These are phyloP conservation scores for Hypoxylon sp. DNA, from an alignment of 2,329 filamentous ascomycete genomes.

Conservation along the genomic window DNA sequence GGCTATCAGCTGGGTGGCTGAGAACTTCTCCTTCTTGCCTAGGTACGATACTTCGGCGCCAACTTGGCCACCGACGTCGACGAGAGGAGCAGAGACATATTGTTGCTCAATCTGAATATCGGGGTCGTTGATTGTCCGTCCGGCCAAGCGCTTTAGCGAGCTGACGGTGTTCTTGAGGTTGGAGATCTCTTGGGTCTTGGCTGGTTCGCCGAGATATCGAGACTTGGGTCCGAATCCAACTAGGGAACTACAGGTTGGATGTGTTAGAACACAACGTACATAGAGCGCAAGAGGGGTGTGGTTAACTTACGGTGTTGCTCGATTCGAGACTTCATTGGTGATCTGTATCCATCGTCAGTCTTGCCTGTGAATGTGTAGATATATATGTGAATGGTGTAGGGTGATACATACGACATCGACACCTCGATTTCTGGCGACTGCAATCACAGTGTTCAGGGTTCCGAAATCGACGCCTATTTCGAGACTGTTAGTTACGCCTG, in stretches of 20 bases:
- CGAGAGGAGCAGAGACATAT: conserved; percentile 86
- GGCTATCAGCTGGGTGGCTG: conserved; percentile 91
- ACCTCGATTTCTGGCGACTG: conserved; percentile 97
- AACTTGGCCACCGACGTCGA: conserved; percentile 93
- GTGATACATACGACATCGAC: conserved; percentile 91
- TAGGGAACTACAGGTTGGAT: conserved; percentile 75
- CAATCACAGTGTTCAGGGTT: conserved; percentile 96
- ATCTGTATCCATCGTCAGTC: conserved; percentile 71
- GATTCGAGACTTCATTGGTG: conserved; percentile 99
- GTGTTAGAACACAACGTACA: conserved; percentile 44
- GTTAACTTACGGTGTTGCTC: conserved; percentile 90
- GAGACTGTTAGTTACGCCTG: conserved; percentile 26
- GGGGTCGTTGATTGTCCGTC: conserved; percentile 88
- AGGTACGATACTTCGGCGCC: conserved; percentile 94
- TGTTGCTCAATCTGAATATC: conserved; percentile 95
- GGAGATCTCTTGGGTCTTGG: conserved; percentile 99
- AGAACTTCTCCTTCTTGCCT: conserved; percentile 95
- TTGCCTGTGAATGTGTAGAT: conserved; percentile 37
- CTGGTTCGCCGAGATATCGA: conserved; percentile 93
- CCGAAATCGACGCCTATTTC: conserved; percentile 88
- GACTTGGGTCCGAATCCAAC: conserved; percentile 96
- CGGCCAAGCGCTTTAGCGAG: conserved; percentile 92
- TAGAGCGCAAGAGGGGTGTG: conserved; percentile 30
- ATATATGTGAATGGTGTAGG: conserved; percentile 21
- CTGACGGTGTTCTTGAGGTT: conserved; percentile 99